Percentiles rank a stretch among this genome's conserved stretches.
Evolutionary conservation across 768 basidiomycete species (phyloP).

Genomic region (Hericium rajendrae): DNA sequence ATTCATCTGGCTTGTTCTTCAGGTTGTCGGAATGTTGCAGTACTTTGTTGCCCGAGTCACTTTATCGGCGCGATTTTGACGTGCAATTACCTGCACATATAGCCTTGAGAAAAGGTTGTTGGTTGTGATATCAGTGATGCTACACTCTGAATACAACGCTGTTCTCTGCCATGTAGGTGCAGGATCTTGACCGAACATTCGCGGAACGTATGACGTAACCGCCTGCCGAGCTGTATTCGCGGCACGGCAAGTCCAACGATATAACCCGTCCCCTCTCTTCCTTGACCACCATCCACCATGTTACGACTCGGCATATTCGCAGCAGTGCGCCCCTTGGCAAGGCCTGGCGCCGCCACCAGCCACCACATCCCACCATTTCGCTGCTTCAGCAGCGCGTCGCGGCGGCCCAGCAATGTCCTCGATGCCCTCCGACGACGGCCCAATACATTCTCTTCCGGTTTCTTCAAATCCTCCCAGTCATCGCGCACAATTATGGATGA

Average conservation of each 20-base stretch:
- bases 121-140: too few relatives aligned
- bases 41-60: too few relatives aligned
- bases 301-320: slow-evolving; percentile 18
- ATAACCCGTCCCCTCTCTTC: not conserved
- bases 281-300: slow-evolving; percentile 13
- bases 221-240: not conserved
- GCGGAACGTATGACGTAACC: not conserved
- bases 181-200: too few relatives aligned
- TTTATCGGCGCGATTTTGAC: too few relatives aligned
- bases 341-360: slow-evolving; percentile 13
- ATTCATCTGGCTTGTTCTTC: too few relatives aligned
- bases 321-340: slow-evolving; percentile 15
- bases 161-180: too few relatives aligned
- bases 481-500: slow-evolving; percentile 46
- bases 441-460: slow-evolving; percentile 14
- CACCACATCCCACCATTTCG: slow-evolving; percentile 16
- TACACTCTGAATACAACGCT: too few relatives aligned
- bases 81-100: too few relatives aligned
- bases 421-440: slow-evolving; percentile 23
- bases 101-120: too few relatives aligned
- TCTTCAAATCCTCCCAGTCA: slow-evolving; percentile 14
- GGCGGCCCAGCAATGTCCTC: slow-evolving; percentile 19
- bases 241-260: not conserved
- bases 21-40: too few relatives aligned
- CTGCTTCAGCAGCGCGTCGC: slow-evolving; percentile 22